These are phyloP conservation scores for Protostelium mycophagum DNA, from an alignment of 78 protist species.

Conservation along the genomic window DNA sequence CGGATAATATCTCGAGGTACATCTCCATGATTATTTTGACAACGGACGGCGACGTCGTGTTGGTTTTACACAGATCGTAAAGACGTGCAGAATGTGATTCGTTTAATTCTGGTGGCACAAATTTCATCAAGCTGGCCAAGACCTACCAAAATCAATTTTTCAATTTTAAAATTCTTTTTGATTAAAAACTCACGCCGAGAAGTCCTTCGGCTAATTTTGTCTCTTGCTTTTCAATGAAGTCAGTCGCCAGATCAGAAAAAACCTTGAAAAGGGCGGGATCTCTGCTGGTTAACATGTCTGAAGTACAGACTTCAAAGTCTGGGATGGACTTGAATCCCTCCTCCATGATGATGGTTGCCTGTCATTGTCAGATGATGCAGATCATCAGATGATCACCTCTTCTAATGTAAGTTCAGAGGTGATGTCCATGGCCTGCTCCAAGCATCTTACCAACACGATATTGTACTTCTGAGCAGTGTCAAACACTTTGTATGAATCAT, in stretches of 20 bases:
- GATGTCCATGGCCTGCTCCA: not conserved
- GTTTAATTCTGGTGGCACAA: not conserved
- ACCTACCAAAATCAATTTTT: not conserved
- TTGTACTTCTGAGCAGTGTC: not conserved
- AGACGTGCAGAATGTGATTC: not conserved
- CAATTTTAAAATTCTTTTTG: no score
- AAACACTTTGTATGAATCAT: not conserved
- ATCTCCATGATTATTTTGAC: not conserved
- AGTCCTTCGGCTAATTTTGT: not conserved
- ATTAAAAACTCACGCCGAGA: not conserved
- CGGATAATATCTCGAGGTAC: not conserved
- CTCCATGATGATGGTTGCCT: not conserved
- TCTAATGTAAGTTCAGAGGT: not conserved
- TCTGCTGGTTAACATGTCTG: not conserved
- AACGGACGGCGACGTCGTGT: not conserved
- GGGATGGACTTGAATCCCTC: not conserved
- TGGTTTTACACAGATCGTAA: not conserved
- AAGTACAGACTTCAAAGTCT: not conserved
- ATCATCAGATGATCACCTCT: not conserved
- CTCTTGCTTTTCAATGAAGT: not conserved
- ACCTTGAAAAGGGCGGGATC: not conserved
- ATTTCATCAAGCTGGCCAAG: not conserved
- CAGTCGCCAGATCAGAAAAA: not conserved
- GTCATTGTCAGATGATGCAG: not conserved
- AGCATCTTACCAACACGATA: not conserved